Percentiles rank a stretch among this genome's conserved stretches.
These are phyloP conservation scores for Lasiodiplodia citricola DNA, from an alignment of 2,329 filamentous ascomycete species.

Conservation along the genomic window DNA sequence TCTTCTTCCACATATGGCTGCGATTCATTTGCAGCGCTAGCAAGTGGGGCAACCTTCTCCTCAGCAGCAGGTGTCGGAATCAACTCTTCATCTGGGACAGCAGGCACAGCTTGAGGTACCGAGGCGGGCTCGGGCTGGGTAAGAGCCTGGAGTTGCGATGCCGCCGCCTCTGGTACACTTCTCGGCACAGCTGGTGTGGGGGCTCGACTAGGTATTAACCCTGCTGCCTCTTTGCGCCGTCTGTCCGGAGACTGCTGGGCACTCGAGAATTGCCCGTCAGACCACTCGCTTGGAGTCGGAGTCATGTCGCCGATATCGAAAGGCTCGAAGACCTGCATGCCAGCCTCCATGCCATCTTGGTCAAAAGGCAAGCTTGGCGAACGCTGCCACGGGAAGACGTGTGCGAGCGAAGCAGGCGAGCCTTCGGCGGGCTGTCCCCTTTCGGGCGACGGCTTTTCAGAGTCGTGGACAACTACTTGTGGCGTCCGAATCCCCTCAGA, in stretches of 20 bases:
- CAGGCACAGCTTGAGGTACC: not conserved
- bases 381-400: conserved; percentile 25
- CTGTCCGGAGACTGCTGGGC: conserved; percentile 10
- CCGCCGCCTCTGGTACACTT: not conserved
- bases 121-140: not conserved
- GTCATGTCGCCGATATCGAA: conserved; percentile 24
- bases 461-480: conserved; percentile 5
- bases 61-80: conserved; percentile 2
- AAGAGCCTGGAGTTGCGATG: not conserved
- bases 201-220: not conserved
- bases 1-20: not conserved
- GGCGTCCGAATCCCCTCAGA: conserved; percentile 4
- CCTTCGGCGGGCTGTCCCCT: not conserved
- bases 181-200: not conserved
- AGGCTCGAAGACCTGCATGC: conserved; percentile 25
- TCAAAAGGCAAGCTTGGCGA: conserved; percentile 11
- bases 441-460: not conserved
- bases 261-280: conserved; percentile 15
- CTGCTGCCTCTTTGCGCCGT: conserved; percentile 3
- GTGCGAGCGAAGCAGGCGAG: conserved; percentile 4
- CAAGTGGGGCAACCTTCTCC: not conserved
- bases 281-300: conserved; percentile 17
- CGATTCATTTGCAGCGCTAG: not conserved
- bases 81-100: not conserved
- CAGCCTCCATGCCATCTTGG: not conserved